Evolutionary conservation across 768 basidiomycete genomes (phyloP), one percentile per base, ranked within the genome.

Genomic region (Boletus subcaerulescens): DNA sequence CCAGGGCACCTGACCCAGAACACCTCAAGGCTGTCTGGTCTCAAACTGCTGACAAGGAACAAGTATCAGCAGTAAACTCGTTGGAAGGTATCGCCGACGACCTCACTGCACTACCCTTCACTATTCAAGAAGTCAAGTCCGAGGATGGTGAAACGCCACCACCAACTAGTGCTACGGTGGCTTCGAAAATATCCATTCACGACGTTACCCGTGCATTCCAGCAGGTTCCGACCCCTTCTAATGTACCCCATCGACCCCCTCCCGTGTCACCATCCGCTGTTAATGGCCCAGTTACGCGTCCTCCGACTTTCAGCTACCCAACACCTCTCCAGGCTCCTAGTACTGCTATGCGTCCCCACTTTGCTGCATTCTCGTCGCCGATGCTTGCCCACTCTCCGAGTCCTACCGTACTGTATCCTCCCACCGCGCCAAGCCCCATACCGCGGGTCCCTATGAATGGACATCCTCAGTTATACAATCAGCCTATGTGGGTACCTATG

Each of bases 121-220:
- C 87, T 6, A 68, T 93, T 33, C 90, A 89, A 64, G 91, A 93
- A 52, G 86, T 91, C 48, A 93, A 92, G 67, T 89, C 89, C 12
- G 91, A 92, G 65, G 89, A 89, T 61, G 91, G 89, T 18, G 86
- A 84, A 67, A 89, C 88, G 3, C 87, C 89, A 3, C 89, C 89
- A 14, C 84, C 87, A 22, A 74, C 79, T 5, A 75, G 82, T 20
- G 72, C 80, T 26, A 76, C 81, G 22, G 63, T 69, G 14, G 80
- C 88, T 24, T 85, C 86, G 17, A 83, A 88, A 39, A 89, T 91
- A 83, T 90, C 89, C 4, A 71, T 87, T 38, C 84, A 86, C 53
- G 91, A 93, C 52, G 89, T 92, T 33, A 91, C 87, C 13, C 83
- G 88, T 54, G 89, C 91, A 20, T 93, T 93, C 73, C 91, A 93